A percentile compares a stretch with the other conserved stretches of the same genome.
Evolutionary conservation across 2,329 filamentous ascomycete species (phyloP).

Genomic region (Aspergillus viridinutans): DNA sequence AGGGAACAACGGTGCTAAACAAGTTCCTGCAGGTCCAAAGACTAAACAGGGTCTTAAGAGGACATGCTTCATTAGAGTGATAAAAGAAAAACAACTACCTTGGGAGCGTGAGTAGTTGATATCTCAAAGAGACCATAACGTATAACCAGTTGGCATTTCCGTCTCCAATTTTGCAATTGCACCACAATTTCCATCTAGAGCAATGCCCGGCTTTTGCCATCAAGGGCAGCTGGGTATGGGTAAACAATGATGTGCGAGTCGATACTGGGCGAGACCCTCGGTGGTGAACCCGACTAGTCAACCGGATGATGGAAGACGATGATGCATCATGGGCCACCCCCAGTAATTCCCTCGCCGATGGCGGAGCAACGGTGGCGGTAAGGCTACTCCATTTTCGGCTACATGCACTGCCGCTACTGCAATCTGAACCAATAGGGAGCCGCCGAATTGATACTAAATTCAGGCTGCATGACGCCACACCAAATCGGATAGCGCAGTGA

Average conservation of each 20-base stretch:
- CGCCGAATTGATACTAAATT: conserved; percentile 24
- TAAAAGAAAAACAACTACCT: not conserved
- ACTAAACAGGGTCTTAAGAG: not conserved
- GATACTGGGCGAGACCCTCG: conserved; percentile 1
- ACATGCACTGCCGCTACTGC: conserved; percentile 22
- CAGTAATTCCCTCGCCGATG: conserved; percentile 11
- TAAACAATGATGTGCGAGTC: not conserved
- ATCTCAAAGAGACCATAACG: not conserved
- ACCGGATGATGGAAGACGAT: not conserved
- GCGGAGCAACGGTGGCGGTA: conserved; percentile 25
- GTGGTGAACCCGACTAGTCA: not conserved
- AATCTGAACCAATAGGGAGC: conserved; percentile 19
- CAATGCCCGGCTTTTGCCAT: not conserved
- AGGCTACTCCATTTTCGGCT: conserved; percentile 23
- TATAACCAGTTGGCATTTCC: not conserved
- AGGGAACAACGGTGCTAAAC: not conserved
- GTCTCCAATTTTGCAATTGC: not conserved
- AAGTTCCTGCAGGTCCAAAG: not conserved
- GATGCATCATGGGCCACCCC: not conserved
- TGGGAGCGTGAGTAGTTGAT: not conserved
- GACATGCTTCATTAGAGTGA: not conserved
- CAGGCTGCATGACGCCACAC: conserved; percentile 32
- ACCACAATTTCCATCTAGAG: not conserved
- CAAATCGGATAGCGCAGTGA: conserved; percentile 22
- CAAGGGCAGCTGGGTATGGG: not conserved